A percentile compares a stretch with the other conserved stretches of the same genome.
Evolutionary conservation across 2,329 filamentous ascomycete species (phyloP).

Genomic region (Chalara sp.): DNA sequence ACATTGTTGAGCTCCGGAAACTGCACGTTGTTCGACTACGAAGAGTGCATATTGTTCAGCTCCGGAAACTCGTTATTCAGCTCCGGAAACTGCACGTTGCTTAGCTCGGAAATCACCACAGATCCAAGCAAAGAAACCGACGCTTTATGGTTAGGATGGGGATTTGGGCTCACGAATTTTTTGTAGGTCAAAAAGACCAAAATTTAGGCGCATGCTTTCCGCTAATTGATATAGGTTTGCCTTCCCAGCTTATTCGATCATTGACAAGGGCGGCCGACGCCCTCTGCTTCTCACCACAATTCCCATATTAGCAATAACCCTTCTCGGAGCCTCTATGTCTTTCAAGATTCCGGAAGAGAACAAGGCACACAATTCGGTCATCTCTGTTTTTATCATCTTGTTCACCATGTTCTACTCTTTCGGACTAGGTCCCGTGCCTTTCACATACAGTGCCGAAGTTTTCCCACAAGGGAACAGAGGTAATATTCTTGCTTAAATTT

Average conservation of each 20-base stretch:
- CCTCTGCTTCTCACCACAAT: constrained; percentile 56
- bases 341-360: constrained; percentile 37
- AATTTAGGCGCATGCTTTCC: too few relatives aligned
- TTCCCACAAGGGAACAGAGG: constrained; percentile 38
- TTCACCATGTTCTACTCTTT: constrained; percentile 58
- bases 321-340: constrained; percentile 50
- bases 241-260: constrained; percentile 58
- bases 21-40: too few relatives aligned
- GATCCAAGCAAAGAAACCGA: constrained; percentile 37
- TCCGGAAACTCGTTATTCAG: constrained; percentile 3
- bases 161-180: constrained; percentile 57
- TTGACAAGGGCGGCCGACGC: constrained; percentile 57
- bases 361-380: constrained; percentile 39
- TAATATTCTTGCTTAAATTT: too few relatives aligned
- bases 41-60: too few relatives aligned
- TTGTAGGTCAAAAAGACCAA: too few relatives aligned
- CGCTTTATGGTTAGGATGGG: constrained; percentile 42
- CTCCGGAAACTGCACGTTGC: too few relatives aligned
- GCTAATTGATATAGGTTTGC: constrained; percentile 39
- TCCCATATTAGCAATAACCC: constrained; percentile 57
- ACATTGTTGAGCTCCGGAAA: too few relatives aligned
- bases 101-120: too few relatives aligned
- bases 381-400: constrained; percentile 54
- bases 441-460: constrained; percentile 62
- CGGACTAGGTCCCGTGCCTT: constrained; percentile 62